Evolutionary conservation across 2,329 filamentous ascomycete genomes (phyloP).

Genomic region (Claviceps capensis): DNA sequence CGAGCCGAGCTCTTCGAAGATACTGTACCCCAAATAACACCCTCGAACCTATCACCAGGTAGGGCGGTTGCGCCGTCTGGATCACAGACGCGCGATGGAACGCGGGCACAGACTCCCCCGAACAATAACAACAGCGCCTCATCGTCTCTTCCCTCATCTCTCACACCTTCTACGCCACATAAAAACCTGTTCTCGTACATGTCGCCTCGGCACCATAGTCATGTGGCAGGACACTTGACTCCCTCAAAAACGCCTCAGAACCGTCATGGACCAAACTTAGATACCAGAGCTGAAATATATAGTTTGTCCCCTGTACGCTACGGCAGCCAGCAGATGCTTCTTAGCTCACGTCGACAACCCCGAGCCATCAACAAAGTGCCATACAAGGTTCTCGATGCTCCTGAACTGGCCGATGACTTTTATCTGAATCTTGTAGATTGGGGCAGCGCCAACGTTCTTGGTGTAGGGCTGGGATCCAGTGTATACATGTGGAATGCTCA

Average conservation of each 20-base stretch:
- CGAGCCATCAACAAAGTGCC: slow-evolving; percentile 90
- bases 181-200: slow-evolving; percentile 95
- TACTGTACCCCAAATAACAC: slow-evolving; percentile 69
- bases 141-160: slow-evolving; percentile 52
- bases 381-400: slow-evolving; percentile 94
- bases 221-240: slow-evolving; percentile 68
- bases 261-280: slow-evolving; percentile 74
- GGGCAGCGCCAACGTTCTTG: slow-evolving; percentile 88
- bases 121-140: slow-evolving; percentile 31
- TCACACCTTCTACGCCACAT: slow-evolving; percentile 89
- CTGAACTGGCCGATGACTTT: slow-evolving; percentile 92
- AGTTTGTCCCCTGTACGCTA: slow-evolving; percentile 88
- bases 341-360: slow-evolving; percentile 79
- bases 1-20: slow-evolving; percentile 87
- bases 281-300: slow-evolving; percentile 85
- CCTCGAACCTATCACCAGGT: slow-evolving; percentile 48
- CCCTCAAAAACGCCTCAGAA: slow-evolving; percentile 82
- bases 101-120: slow-evolving; percentile 70
- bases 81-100: slow-evolving; percentile 47
- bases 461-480: slow-evolving; percentile 80
- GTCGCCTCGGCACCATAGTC: slow-evolving; percentile 56
- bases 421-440: slow-evolving; percentile 96
- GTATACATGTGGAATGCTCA: slow-evolving; percentile 99
- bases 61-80: slow-evolving; percentile 36
- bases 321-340: slow-evolving; percentile 82